Percentiles rank a stretch among this genome's conserved stretches.
phyloP scores from a whole-genome alignment of 116 monocot genomes.

The Iris pallida region DNA sequence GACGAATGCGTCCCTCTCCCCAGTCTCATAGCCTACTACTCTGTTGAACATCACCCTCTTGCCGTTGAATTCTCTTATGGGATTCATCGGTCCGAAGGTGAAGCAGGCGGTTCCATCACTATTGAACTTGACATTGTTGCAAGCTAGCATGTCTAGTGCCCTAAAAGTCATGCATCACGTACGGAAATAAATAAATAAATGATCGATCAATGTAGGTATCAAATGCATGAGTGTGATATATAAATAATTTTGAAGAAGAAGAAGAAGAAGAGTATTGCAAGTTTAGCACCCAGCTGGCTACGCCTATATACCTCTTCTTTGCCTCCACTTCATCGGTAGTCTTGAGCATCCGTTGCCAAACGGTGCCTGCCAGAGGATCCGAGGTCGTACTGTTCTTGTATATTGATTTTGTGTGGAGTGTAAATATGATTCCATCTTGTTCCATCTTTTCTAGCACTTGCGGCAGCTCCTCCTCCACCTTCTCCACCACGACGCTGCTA shows the following conservation, averaged over 20 bases:
- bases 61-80: constrained; percentile 9
- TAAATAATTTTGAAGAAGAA: too few relatives aligned
- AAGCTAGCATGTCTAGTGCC: constrained; percentile 7
- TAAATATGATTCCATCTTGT: not conserved
- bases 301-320: constrained; percentile 31
- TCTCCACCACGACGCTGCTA: constrained; percentile 7
- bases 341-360: constrained; percentile 32
- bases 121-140: constrained; percentile 6
- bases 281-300: too few relatives aligned
- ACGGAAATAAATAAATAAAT: too few relatives aligned
- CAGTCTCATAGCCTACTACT: not conserved
- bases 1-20: constrained; percentile 5
- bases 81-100: constrained; percentile 18
- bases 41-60: constrained; percentile 14
- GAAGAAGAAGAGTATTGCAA: too few relatives aligned
- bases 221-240: too few relatives aligned
- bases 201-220: too few relatives aligned
- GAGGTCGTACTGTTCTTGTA: not conserved
- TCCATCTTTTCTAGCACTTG: not conserved
- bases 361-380: not conserved
- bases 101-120: constrained; percentile 12
- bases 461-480: constrained; percentile 2
- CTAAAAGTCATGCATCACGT: too few relatives aligned
- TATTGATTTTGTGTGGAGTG: not conserved
- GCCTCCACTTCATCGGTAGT: constrained; percentile 15